Base-by-base conservation (phyloP, 495 filamentous ascomycete species). In the Usnea hakonensis region DNA sequence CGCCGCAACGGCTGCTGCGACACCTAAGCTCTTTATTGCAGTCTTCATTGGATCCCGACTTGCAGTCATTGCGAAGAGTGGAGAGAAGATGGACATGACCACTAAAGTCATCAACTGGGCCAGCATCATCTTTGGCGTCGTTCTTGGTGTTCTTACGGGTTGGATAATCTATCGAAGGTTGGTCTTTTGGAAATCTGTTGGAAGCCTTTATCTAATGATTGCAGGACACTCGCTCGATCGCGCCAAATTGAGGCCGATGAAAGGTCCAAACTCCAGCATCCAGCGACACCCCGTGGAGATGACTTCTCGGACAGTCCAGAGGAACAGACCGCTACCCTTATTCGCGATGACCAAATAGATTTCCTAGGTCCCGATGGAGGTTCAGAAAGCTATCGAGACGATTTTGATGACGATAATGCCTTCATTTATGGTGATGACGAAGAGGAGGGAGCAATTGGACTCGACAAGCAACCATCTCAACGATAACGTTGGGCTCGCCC, bases 11-110 rank as follows among this genome's bases (percentile, higher is more conserved):
- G 86, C 89, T 1, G 73, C 88, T 17, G 80, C 86, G 14, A 79
- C 82, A 1, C 94, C 94, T 13, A 97, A 96, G 70, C 77, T 98
- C 41, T 73, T 96, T 63, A 85, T 97, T n/a, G 90, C 91, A 64
- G 83, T 96, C 54, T 98, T 97, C 74, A 88, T 98, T 67, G 94
- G 94, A 61, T 84, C 81, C 64, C 78, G 87, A 40, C 75, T 98
- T 2, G 87, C 87, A 7, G 80, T 82, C 38, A 82, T 97, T 28
- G 90, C 90, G 16, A 79, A 84, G 55, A 73, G 69, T 52, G 75
- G 74, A 46, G 83, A 81, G 64, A 72, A 81, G 61, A 83, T 82
- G 80, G 81, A 79, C 62, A 65, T 73, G 17, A 73, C 73, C 19
- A 75, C 79, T 28, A 83, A 83, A 67, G 78, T 82, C 23, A 77